Evolutionary conservation across 2,329 filamentous ascomycete genomes (phyloP), one percentile per base, ranked within the genome.

Genomic region (Calonectria ilicicola): DNA sequence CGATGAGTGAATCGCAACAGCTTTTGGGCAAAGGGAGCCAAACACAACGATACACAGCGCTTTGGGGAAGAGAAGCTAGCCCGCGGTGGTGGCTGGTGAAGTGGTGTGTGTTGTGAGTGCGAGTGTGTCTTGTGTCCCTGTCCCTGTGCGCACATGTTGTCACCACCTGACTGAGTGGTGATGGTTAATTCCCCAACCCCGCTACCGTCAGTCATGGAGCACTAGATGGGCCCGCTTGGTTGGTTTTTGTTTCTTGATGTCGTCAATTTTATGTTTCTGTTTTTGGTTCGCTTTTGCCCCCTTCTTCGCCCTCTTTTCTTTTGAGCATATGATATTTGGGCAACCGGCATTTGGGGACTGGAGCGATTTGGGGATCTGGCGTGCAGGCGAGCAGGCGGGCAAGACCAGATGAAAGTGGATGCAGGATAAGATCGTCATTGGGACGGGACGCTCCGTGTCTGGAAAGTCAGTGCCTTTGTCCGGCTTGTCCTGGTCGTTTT

Each of bases 141-240:
- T 56, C 56, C 69, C 58, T 72, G 64, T 64, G 47, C 21, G 65
- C 69, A 67, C 69, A 64, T 70, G 49, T 26, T 68, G 56, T 47
- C 42, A 65, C 69, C 69, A 72, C 69, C 65, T 72, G 69, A 72
- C 69, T 63, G 58, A 67, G 46, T 63, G 51, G 40, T 35, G 65
- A 65, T 72, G 56, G 65, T 49, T 40, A 35, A 68, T 53, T 14
- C 53, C 51, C 66, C 66, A 51, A 26, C 46, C 64, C 69, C 58
- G 47, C 65, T 65, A 72, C 69, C 51, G 58, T 65, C 58, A 58
- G 58, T 65, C n/a, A 46, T 19, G 38, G 23, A 64, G 58, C 58
- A 63, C 44, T 32, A 38, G 46, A 56, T 35, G 35, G 26, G 58
- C 42, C 62, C 49, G n/a, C 38, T 58, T 40, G 65, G 47, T 62